Evolutionary conservation across 2,329 filamentous ascomycete species (phyloP).

Genomic region (Talaromyces sp.): DNA sequence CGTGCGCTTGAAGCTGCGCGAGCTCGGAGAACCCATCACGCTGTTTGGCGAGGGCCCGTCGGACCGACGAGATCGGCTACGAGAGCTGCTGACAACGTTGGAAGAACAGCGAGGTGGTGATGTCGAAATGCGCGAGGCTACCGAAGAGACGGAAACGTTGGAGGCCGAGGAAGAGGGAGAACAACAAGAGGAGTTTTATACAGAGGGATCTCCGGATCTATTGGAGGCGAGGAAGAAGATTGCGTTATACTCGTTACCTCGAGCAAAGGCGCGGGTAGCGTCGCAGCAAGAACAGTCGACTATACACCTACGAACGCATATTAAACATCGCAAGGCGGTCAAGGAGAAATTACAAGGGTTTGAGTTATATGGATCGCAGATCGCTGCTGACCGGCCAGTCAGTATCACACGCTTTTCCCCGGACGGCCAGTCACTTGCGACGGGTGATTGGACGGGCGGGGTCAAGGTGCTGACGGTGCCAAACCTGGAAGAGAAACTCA

Average conservation of each 20-base stretch:
- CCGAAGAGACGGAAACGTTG: constrained; percentile 45
- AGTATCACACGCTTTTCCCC: constrained; percentile 91
- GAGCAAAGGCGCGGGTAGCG: constrained; percentile 70
- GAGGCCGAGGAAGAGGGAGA: constrained; percentile 79
- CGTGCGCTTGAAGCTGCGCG: constrained; percentile 74
- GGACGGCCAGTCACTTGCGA: constrained; percentile 74
- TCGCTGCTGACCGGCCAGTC: constrained; percentile 71
- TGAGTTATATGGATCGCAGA: constrained; percentile 90
- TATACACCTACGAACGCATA: constrained; percentile 82
- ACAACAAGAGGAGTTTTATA: constrained; percentile 92
- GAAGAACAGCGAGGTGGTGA: constrained; percentile 57
- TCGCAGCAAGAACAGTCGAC: constrained; percentile 75
- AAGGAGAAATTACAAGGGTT: constrained; percentile 79
- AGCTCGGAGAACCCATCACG: constrained; percentile 89
- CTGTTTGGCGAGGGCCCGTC: constrained; percentile 86
- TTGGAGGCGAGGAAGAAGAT: constrained; percentile 74
- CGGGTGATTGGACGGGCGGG: constrained; percentile 88
- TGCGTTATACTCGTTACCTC: constrained; percentile 75
- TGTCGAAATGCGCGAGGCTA: constrained; percentile 51
- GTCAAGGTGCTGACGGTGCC: constrained; percentile 83
- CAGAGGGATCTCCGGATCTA: constrained; percentile 69
- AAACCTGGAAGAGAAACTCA: constrained; percentile 69
- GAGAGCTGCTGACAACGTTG: constrained; percentile 72
- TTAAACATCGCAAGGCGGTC: constrained; percentile 84
- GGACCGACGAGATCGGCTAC: constrained; percentile 80